A percentile compares a stretch with the other conserved stretches of the same genome.
These are phyloP conservation scores for Biscogniauxia mediterranea DNA, from an alignment of 2,329 filamentous ascomycete species.

Conservation along the genomic window DNA sequence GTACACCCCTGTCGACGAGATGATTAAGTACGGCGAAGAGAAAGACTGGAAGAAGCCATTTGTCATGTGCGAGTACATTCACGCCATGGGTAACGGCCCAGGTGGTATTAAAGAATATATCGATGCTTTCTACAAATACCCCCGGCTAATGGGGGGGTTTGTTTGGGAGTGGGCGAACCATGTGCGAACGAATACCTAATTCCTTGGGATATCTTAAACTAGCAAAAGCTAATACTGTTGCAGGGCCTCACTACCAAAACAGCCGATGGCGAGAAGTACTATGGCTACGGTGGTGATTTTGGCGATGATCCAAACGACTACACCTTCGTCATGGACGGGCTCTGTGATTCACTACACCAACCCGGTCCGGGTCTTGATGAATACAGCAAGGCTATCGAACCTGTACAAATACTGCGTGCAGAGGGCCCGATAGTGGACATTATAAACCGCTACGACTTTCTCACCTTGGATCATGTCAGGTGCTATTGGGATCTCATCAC, in stretches of 20 bases:
- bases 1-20: slow-evolving; percentile 56
- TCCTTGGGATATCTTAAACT: not conserved
- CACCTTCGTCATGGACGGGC: slow-evolving; percentile 59
- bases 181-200: slow-evolving; percentile 32
- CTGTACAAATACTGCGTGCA: slow-evolving; percentile 50
- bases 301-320: slow-evolving; percentile 58
- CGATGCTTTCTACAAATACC: slow-evolving; percentile 60
- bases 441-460: slow-evolving; percentile 55
- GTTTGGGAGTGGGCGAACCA: slow-evolving; percentile 67
- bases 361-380: slow-evolving; percentile 52
- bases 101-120: slow-evolving; percentile 67
- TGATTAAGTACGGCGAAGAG: slow-evolving; percentile 40
- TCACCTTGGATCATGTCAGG: slow-evolving; percentile 48
- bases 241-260: slow-evolving; percentile 44
- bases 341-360: slow-evolving; percentile 48
- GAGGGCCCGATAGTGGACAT: slow-evolving; percentile 44
- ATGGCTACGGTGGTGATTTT: slow-evolving; percentile 62
- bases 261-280: slow-evolving; percentile 45
- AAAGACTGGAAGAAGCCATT: slow-evolving; percentile 54
- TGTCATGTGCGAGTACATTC: slow-evolving; percentile 53
- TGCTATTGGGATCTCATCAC: slow-evolving; percentile 43
- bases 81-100: slow-evolving; percentile 72
- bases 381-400: slow-evolving; percentile 59
- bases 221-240: not conserved
- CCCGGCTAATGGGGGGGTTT: slow-evolving; percentile 61